Base-by-base conservation (phyloP, 352 stramenopile genomes). In the Phytophthora ramorum region DNA sequence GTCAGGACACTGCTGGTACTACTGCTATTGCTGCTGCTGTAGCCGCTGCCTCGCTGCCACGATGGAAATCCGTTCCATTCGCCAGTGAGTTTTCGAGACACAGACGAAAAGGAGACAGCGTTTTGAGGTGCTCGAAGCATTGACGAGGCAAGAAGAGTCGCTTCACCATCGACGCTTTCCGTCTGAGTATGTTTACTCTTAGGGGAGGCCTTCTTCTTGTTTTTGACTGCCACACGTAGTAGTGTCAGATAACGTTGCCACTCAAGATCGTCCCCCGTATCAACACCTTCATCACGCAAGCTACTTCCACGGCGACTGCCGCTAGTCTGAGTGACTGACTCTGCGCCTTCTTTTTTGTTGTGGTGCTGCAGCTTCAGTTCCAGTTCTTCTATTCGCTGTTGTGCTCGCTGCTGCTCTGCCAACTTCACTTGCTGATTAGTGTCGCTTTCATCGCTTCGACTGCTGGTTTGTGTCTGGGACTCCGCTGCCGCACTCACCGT, bases 181-280 rank as follows among this genome's bases (percentile, higher is more conserved):
- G 56, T 67, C 28, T 76, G 62, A 3, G 41, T 56, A 16, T 47
- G 52, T 30, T 52, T 26, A 24, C 44, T 71, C 24, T 70, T 79
- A 0, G 43, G 58, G 1, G 64, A 64, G 10, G 37, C 46, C 19
- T 62, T 53, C 16, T 55, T 73, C 45, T 82, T 81, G 16, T 81
- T 68, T 17, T 76, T 66, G 24, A 84, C 49, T 22, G 51, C 64
- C 19, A 68, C 64, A 30, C 73, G 68, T 13, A 84, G 59, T n/a
- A 84, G 56, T 28, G 66, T 80, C 46, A 84, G 41, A 24, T 78
- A 74, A 3, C 55, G 62, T 63, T 71, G 59, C 76, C 76, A 84
- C n/a, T 76, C 58, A n/a, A 71, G 45, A 20, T 69, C 61, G n/a
- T 53, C 26, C 13, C 70, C 57, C 0, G 47, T 63, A 52, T 54